A percentile compares a stretch with the other conserved stretches of the same genome.
Conservation (phyloP, 257 asterid genomes). For the Plantago ovata region DNA sequence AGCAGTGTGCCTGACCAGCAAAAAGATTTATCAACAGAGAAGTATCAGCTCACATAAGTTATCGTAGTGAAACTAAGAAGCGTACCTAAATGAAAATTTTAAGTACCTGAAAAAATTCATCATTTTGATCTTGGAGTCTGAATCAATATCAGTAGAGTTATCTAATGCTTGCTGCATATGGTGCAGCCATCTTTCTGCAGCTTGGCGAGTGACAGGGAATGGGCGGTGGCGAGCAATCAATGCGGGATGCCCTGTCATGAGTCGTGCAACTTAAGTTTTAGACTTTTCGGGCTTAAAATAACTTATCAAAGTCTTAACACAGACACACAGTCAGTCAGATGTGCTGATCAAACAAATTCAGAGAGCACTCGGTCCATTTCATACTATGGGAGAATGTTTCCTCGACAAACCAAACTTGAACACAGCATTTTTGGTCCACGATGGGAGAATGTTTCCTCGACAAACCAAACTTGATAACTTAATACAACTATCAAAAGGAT, state of each 20-base stretch:
- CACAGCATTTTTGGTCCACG: too few species aligned
- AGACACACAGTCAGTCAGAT: too few species aligned
- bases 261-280: neutral
- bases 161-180: slow-evolving; percentile 91
- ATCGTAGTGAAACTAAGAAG: too few species aligned
- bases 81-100: neutral
- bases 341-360: too few species aligned
- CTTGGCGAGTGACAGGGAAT: slow-evolving; percentile 79
- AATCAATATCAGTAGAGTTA: slow-evolving; percentile 53
- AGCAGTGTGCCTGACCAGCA: slow-evolving; percentile 74
- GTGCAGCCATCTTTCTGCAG: slow-evolving; percentile 96
- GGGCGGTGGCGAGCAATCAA: slow-evolving; percentile 96
- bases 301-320: too few species aligned
- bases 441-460: too few species aligned
- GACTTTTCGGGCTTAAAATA: too few species aligned
- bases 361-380: too few species aligned
- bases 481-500: too few species aligned
- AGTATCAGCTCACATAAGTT: neutral
- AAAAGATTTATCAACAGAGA: neutral
- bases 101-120: slow-evolving; percentile 73
- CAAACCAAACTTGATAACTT: too few species aligned
- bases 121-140: slow-evolving; percentile 79
- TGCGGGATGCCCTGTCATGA: slow-evolving; percentile 85
- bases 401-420: too few species aligned
- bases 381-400: too few species aligned